Evolutionary conservation across 106 monocot genomes (phyloP), one percentile per base, ranked within the genome.

Genomic region (Dendrobium catenatum): DNA sequence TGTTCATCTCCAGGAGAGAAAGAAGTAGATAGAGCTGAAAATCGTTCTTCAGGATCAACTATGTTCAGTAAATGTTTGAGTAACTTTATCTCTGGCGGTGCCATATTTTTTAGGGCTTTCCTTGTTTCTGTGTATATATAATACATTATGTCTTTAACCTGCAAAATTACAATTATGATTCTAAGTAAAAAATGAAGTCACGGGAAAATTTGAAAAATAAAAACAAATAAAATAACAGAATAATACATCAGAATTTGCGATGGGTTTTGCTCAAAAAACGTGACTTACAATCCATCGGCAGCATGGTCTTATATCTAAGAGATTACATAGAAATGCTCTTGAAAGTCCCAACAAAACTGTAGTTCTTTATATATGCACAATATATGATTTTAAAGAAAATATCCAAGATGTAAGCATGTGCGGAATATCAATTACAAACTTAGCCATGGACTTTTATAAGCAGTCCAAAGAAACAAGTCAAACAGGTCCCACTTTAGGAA

Each of bases 121-220:
- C 87, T 87, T 76, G 95, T 93, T 29, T 84, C 76, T 83, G 72
- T 93, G 84, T 94, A 98, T 78, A 98, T 95, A 33, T 85, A 88
- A 80, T 89, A 84, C 98, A 98, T 98, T 79, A 98, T 95, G 48
- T 94, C 85, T 86, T 98, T 98, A 73, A 90, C 95, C 98, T 98
- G 87, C 78, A 87, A 22, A 55, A 59, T 6, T 72, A 74, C 33
- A 56, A 26, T 59, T 31, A 20, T 20, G 48, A 55, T 59, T n/a
- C 67, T 26, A 72, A 72, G 15, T 37, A 26, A 22, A 31, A 68
- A 29, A 11, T 68, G 31, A 72, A 40, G 1, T 72, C 11, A 15
- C 3, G 37, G 27, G 72, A 72, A 51, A 72, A 37, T 72, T 17
- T 64, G 5, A 64, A 26, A 64, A 64, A 24, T 16, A 58, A 58